These are phyloP conservation scores for Tetraselmis striata DNA, from an alignment of 139 green algal genomes.

Conservation along the genomic window DNA sequence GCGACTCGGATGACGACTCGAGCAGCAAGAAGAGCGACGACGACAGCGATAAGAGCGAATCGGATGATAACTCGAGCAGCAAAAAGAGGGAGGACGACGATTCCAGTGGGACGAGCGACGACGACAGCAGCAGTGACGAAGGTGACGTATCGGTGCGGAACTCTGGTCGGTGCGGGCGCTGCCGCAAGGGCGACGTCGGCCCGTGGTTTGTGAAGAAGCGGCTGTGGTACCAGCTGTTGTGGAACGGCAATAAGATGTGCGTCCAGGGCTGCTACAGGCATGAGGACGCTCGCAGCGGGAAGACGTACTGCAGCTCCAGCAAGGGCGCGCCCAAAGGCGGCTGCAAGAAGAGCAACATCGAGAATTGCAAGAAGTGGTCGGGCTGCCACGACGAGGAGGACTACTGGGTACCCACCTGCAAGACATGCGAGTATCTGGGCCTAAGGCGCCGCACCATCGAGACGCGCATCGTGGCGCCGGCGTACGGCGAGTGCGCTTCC, in stretches of 20 bases:
- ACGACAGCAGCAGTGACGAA: not conserved
- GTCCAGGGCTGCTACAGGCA: not conserved
- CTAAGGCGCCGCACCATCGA: not conserved
- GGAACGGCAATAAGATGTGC: not conserved
- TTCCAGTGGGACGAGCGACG: not conserved
- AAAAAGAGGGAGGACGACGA: not conserved
- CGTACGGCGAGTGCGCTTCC: slow-evolving; percentile 23
- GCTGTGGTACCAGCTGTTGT: not conserved
- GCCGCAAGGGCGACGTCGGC: not conserved
- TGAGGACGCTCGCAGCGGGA: not conserved
- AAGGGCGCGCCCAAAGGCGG: slow-evolving; percentile 22
- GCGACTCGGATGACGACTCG: not conserved
- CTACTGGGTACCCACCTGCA: not conserved
- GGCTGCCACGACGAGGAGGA: not conserved
- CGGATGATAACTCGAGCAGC: not conserved
- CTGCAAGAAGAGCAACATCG: slow-evolving; percentile 19
- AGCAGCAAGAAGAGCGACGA: not conserved
- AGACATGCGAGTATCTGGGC: slow-evolving; percentile 2
- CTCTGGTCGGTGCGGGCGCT: not conserved
- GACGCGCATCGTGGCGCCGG: slow-evolving; percentile 18
- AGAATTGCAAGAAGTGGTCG: slow-evolving; percentile 17
- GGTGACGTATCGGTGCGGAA: not conserved
- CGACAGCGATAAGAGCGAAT: not conserved
- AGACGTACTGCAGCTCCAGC: slow-evolving; percentile 2
- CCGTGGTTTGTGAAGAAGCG: not conserved